Evolutionary conservation across 169 alveolate species (phyloP), one percentile per base, ranked within the genome.

Genomic region (Ichthyophthirius multifiliis): DNA sequence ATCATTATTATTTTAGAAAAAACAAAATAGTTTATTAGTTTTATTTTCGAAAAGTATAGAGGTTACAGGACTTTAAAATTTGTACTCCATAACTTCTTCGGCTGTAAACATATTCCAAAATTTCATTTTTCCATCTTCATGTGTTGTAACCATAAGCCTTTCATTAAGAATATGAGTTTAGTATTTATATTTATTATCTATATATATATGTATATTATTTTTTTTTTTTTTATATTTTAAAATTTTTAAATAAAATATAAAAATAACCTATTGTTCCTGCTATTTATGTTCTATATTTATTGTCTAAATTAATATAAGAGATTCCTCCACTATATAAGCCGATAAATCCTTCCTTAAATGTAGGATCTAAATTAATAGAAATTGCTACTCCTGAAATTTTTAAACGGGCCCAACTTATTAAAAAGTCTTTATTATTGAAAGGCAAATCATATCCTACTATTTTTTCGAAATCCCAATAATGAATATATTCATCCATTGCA

Each of bases 381-480:
- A 34, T 1, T 31, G 48, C 16, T 64, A 48, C 37, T 55, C 63
- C 16, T 20, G 45, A 18, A 45, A 43, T 30, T 76, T 74, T 13
- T 65, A 64, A 34, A 44, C 73, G 27, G 74, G 74, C 71, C 34
- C 39, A 75, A 0, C 75, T 32, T 6, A 32, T 31, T 35, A 44
- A 30, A 10, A 45, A 74, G 32, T 74, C 80, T 73, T 13, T 75
- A 75, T 47, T 34, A 32, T 16, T 43, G 32, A 48, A 83, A 44
- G 15, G 71, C 23, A 44, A 65, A 12, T 39, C 45, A 44, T 44
- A 63, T 65, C 1, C 15, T 63, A 27, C 37, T 41, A 3, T 43
- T 13, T 65, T 76, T 62, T 43, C 78, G 10, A 44, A 45, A 45
- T 84, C 90, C 76, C 76, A 65, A 5, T 67, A 35, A 43, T 41